Evolutionary conservation across 2,329 filamentous ascomycete genomes (phyloP), one percentile per base, ranked within the genome.

Genomic region (Ceratocystis destructans): DNA sequence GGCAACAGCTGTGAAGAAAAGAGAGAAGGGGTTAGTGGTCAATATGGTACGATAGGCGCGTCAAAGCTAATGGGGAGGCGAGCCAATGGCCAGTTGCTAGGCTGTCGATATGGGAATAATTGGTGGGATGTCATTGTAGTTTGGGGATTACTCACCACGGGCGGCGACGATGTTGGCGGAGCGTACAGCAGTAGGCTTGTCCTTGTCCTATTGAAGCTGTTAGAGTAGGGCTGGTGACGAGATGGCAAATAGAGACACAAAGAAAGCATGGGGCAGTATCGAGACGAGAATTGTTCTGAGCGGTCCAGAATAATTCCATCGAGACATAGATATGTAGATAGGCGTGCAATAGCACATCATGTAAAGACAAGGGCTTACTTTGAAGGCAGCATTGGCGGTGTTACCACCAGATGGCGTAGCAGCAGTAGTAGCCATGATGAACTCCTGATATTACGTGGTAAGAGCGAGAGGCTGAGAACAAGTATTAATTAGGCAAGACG

Each of bases 131-230:
- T 15, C 15, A n/a, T 25, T 7, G 12, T n/a, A 55, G 5, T 20
- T 3, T 10, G 10, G 17, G 5, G 28, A 37, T 28, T 66, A 66
- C 65, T 61, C 82, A 93, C 90, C 90, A 90, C 93, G 86, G 72
- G 94, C 94, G 72, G 94, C 94, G 74, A 96, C 88, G 77, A 99
- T 97, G 79, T 99, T 99, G 74, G 90, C 89, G 70, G 89, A 92
- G 72, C 94, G 88, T 71, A 99, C 94, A 71, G 94, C 94, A 82
- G 94, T 87, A 71, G 94, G 94, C 90, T 99, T 99, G 81, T 96
- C 94, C 85, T 96, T 99, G 75, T 87, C 84, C 85, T 87, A 71
- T 63, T 71, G 64, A 70, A 61, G 8, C 63, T 65, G 71, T 78
- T 71, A 77, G 75, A 62, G 25, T 55, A n/a, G 31, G 25, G 7